Conservation (phyloP, 768 basidiomycete genomes). For the Hypholoma fasciculare region DNA sequence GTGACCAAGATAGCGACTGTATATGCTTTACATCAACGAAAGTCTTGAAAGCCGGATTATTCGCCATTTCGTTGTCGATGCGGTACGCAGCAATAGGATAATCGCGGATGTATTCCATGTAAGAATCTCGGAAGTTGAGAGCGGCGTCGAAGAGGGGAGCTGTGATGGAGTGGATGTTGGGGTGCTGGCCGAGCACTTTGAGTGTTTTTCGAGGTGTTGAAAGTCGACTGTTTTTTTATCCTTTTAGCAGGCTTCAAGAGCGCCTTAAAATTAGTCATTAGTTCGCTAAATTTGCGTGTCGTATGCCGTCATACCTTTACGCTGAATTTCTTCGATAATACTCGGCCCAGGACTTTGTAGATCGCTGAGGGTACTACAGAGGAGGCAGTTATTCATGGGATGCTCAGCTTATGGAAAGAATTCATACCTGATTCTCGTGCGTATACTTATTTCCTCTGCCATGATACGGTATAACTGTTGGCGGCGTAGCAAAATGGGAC, state of each 20-base stretch:
- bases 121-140: constrained; percentile 88
- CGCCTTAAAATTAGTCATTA: constrained; percentile 19
- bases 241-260: constrained; percentile 37
- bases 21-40: constrained; percentile 71
- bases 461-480: no score
- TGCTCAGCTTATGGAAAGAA: constrained; percentile 8
- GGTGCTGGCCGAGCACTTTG: constrained; percentile 33
- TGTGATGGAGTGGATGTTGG: no score
- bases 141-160: constrained; percentile 90
- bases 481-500: no score
- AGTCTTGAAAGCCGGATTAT: constrained; percentile 74
- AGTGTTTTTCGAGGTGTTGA: constrained; percentile 17
- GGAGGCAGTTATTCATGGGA: neutral
- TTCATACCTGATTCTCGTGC: no score
- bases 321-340: constrained; percentile 53
- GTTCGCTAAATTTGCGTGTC: neutral
- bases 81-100: constrained; percentile 89
- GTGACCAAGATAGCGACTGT: constrained; percentile 18
- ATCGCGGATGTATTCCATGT: constrained; percentile 92
- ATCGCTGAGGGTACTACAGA: constrained; percentile 51
- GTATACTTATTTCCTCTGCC: no score
- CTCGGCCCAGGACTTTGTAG: constrained; percentile 61
- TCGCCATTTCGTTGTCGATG: constrained; percentile 86
- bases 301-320: constrained; percentile 27
- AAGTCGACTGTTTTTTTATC: constrained; percentile 30